Evolutionary conservation across 2,329 filamentous ascomycete species (phyloP).

Genomic region (Ascochyta rabiei): DNA sequence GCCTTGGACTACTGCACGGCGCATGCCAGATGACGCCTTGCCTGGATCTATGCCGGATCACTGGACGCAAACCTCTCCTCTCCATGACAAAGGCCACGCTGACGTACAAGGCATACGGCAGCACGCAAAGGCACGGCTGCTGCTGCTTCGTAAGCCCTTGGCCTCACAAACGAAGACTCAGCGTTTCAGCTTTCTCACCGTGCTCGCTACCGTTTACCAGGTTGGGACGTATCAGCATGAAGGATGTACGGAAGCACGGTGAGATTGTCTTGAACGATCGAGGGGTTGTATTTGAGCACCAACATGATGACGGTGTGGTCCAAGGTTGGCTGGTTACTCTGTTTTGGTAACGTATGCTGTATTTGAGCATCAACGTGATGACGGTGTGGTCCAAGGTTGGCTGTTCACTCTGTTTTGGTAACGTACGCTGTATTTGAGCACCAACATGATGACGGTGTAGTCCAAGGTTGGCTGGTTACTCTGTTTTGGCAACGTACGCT

Average conservation of each 20-base stretch:
- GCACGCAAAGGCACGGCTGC: constrained; percentile 30
- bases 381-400: not conserved
- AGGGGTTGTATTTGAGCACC: no score
- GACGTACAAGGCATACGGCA: constrained; percentile 13
- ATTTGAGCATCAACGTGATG: no score
- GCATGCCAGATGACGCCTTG: constrained; percentile 12
- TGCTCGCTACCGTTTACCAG: constrained; percentile 19
- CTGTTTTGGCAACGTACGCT: not conserved
- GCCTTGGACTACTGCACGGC: constrained; percentile 1
- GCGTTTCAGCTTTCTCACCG: constrained; percentile 36
- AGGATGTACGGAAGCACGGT: not conserved
- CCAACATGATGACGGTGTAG: no score
- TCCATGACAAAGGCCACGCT: not conserved
- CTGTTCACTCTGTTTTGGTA: not conserved
- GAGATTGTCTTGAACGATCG: no score
- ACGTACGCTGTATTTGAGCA: no score
- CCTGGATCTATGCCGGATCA: not conserved
- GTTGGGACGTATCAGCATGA: constrained; percentile 3
- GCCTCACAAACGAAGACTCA: constrained; percentile 22
- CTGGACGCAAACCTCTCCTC: not conserved
- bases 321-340: constrained; percentile 1
- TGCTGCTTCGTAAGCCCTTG: constrained; percentile 44
- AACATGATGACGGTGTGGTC: no score
- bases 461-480: not conserved
- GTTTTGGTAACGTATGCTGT: no score